Percentiles rank a stretch among this genome's conserved stretches.
Evolutionary conservation across 2,329 filamentous ascomycete species (phyloP).

Genomic region (Penicillium sclerotiorum): DNA sequence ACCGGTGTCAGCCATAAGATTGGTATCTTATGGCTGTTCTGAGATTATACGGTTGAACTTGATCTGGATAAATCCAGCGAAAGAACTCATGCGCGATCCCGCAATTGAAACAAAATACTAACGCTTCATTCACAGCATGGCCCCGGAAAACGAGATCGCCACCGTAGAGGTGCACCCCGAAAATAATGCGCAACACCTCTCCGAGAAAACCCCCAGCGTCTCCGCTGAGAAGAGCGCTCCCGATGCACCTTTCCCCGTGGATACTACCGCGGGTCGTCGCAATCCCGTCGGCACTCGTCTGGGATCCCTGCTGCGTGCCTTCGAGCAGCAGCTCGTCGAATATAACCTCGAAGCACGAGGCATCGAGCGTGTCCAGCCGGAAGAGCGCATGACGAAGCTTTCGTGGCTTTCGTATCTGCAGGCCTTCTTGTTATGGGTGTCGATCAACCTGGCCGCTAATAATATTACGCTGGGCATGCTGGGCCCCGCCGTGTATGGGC

Average conservation of each 20-base stretch:
- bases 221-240: conserved; percentile 10
- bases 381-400: conserved; percentile 58
- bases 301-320: conserved; percentile 33
- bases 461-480: conserved; percentile 68
- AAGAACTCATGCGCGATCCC: conserved; percentile 44
- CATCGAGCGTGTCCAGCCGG: conserved; percentile 59
- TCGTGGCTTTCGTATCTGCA: conserved; percentile 58
- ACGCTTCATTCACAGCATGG: conserved; percentile 34
- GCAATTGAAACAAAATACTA: conserved; percentile 18
- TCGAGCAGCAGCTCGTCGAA: conserved; percentile 45
- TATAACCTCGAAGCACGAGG: conserved; percentile 60
- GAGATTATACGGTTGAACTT: conserved; percentile 51
- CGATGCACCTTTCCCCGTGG: conserved; percentile 11
- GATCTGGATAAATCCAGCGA: conserved; percentile 51
- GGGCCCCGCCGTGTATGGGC: conserved; percentile 59
- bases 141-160: conserved; percentile 31
- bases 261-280: conserved; percentile 13
- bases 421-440: conserved; percentile 62
- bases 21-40: conserved; percentile 32
- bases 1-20: conserved; percentile 38
- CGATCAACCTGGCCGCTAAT: conserved; percentile 64
- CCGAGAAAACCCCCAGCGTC: conserved; percentile 6
- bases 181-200: conserved; percentile 22
- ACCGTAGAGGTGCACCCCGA: conserved; percentile 29
- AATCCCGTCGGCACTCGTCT: conserved; percentile 30